Conservation (phyloP, 176 grass and related monocot genomes). For the Zoysia pacifica region DNA sequence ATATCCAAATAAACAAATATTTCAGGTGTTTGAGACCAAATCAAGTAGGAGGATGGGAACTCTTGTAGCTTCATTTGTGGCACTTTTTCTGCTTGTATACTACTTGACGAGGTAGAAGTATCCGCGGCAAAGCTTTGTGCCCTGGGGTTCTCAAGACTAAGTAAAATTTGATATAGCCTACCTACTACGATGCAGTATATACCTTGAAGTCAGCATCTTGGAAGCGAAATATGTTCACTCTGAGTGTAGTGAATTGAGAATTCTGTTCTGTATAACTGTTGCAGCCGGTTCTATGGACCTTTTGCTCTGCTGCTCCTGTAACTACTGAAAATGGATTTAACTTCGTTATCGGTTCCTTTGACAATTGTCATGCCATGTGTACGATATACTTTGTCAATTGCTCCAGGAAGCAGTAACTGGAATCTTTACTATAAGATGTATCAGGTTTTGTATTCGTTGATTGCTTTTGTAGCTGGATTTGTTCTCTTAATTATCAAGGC, state of each 20-base stretch:
- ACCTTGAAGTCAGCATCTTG: conserved; percentile 20
- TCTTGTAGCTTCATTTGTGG: conserved; percentile 82
- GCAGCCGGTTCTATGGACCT: background rate
- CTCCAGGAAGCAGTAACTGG: background rate
- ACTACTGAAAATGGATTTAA: conserved; percentile 25
- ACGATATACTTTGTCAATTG: background rate
- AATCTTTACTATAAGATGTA: background rate
- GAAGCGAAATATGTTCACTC: conserved; percentile 32
- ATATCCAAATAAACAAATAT: background rate
- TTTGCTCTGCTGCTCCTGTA: conserved; percentile 32
- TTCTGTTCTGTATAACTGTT: background rate
- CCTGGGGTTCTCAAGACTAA: conserved; percentile 12
- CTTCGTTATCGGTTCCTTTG: conserved; percentile 15
- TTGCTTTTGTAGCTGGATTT: conserved; percentile 13
- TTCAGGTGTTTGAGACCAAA: conserved; percentile 88
- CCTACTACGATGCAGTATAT: conserved; percentile 23
- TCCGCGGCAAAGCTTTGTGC: background rate
- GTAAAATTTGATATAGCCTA: conserved; percentile 7
- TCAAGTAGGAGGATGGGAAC: conserved; percentile 91
- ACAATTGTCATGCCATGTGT: background rate
- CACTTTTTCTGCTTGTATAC: conserved; percentile 83
- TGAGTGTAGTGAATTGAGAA: conserved; percentile 12
- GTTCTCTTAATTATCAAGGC: background rate
- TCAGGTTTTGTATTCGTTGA: background rate
- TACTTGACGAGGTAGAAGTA: conserved; percentile 77